These are phyloP conservation scores for Botrytis galanthina DNA, from an alignment of 2,329 filamentous ascomycete genomes.

Conservation along the genomic window DNA sequence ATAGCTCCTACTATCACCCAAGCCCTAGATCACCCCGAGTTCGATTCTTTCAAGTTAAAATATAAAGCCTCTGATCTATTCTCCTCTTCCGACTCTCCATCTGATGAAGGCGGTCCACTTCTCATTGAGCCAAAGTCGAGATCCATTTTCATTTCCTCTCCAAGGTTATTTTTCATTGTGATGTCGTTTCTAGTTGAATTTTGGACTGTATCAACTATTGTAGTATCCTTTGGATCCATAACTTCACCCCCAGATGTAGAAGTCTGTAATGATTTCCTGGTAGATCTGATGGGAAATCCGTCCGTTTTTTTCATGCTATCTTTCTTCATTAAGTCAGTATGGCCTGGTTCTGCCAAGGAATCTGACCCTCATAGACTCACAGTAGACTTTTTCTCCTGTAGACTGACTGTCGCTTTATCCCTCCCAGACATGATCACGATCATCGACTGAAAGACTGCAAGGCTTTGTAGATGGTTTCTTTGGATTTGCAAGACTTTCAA, in stretches of 20 bases:
- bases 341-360: no score
- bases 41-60: background rate
- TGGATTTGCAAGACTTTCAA: no score
- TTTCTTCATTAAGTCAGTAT: no score
- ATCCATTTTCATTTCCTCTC: background rate
- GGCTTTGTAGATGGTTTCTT: no score
- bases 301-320: no score
- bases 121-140: background rate
- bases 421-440: no score
- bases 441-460: no score
- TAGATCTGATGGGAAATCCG: background rate
- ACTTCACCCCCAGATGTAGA: no score
- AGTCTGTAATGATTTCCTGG: rapidly evolving
- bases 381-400: no score
- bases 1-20: background rate
- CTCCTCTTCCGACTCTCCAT: background rate
- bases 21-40: background rate
- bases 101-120: no score
- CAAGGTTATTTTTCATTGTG: background rate
- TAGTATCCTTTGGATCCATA: background rate
- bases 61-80: rapidly evolving
- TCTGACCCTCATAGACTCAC: no score
- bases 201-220: background rate
- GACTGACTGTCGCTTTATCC: no score
- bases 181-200: background rate